Base-by-base conservation (phyloP, 129 eudicot genomes). In the Saussurea involucrata region DNA sequence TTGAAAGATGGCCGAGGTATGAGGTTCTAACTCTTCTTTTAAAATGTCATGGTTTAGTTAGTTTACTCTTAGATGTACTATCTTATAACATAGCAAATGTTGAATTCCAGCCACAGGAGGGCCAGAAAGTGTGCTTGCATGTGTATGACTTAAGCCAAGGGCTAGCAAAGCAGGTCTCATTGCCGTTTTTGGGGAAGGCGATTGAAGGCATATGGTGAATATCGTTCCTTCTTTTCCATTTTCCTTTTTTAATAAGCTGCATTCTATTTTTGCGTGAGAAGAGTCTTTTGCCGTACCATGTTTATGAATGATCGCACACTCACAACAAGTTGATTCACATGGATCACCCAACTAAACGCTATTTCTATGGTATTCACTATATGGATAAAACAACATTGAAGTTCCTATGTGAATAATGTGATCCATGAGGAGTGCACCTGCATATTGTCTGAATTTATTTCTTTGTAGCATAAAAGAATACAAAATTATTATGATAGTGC, bases 111-210 rank as follows among this genome's bases (percentile, higher is more conserved):
- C 0, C n/a, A 42, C n/a, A 89, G 97, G 96, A 92, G 79, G 89
- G 88, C 28, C 66, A 88, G 79, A 90, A 85, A 83, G 98, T 92
- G 70, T 64, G 82, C 68, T 80, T 92, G 85, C 85, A 92, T 69
- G 92, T 90, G 17, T 92, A 92, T 66, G 98, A 92, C 76, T 82
- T 92, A 27, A 92, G 98, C 86, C 96, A 88, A 76, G 98, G 98
- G 22, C 78, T 90, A 69, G 98, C 98, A 74, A 79, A 81, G 10
- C 94, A 92, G 66, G 77, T 92, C 75, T 92, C 98, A 6, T 83
- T 75, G 37, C 76, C 94, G 6, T 85, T 92, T 76, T 79, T 92
- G 81, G 98, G 98, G 74, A 92, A 88, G 85, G 82, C 83, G 24
- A 90, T 92, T 66, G 98, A 92, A 87, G 97, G 87, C 76, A 88